A percentile compares a stretch with the other conserved stretches of the same genome.
phyloP scores from a whole-genome alignment of 2,329 filamentous ascomycete species.

The Fusarium tupiense region DNA sequence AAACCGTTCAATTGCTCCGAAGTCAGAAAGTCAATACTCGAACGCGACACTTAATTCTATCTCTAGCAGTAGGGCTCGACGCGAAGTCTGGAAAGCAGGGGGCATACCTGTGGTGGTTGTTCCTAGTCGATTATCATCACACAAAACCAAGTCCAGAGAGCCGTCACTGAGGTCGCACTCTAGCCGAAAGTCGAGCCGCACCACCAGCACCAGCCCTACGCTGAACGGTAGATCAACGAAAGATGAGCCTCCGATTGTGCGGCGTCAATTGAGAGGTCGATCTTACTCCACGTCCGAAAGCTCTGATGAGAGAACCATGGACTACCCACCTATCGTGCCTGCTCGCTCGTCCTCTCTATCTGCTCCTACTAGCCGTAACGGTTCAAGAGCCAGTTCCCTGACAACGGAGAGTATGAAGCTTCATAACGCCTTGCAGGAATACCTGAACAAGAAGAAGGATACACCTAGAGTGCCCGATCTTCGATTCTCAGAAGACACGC shows the following conservation, averaged over 20 bases:
- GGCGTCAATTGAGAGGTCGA: conserved; percentile 53
- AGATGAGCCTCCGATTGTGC: conserved; percentile 55
- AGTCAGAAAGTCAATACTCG: conserved; percentile 61
- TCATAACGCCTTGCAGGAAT: conserved; percentile 56
- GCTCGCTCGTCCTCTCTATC: conserved; percentile 69
- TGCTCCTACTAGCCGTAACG: conserved; percentile 68
- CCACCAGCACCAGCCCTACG: conserved; percentile 62
- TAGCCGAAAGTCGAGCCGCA: conserved; percentile 64
- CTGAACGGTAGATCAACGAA: conserved; percentile 54
- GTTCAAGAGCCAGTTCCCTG: conserved; percentile 63
- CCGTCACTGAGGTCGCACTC: conserved; percentile 70
- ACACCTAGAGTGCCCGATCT: conserved; percentile 21
- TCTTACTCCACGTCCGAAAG: conserved; percentile 60
- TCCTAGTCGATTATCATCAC: conserved; percentile 66
- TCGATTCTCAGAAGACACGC: conserved; percentile 21
- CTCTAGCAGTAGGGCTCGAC: conserved; percentile 64
- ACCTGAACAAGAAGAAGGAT: conserved; percentile 36
- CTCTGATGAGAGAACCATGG: conserved; percentile 66
- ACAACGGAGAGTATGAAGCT: conserved; percentile 67
- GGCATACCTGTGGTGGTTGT: conserved; percentile 71
- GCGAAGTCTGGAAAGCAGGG: conserved; percentile 67
- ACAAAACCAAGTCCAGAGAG: conserved; percentile 61
- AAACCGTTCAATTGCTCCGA: conserved; percentile 43
- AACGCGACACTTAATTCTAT: conserved; percentile 60
- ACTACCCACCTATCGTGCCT: conserved; percentile 68